Percentiles rank a stretch among this genome's conserved stretches.
These are phyloP conservation scores for Diospyros kaki DNA, from an alignment of 148 eudicot genomes.

Conservation along the genomic window DNA sequence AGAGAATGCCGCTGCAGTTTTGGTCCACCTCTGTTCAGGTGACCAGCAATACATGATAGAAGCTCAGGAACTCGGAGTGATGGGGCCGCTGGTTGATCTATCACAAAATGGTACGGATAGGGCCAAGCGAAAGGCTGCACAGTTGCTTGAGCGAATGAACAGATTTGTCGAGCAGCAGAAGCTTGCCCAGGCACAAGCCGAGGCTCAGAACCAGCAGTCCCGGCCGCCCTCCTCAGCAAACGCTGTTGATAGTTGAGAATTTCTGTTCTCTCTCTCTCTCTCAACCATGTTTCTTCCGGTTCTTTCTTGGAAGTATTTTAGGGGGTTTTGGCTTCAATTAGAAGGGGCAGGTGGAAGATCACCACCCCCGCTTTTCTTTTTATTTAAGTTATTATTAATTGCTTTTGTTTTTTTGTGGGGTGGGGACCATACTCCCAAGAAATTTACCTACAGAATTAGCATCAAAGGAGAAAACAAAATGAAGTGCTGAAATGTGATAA, in stretches of 20 bases:
- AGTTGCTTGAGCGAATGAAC: constrained; percentile 67
- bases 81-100: constrained; percentile 51
- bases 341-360: constrained; percentile 75
- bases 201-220: constrained; percentile 14
- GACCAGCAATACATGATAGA: constrained; percentile 52
- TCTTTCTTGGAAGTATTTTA: constrained; percentile 15
- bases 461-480: constrained; percentile 12
- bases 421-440: constrained; percentile 18
- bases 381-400: constrained; percentile 24
- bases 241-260: constrained; percentile 34
- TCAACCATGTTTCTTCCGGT: constrained; percentile 18
- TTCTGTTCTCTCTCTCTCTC: neutral
- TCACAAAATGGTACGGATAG: constrained; percentile 79
- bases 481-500: constrained; percentile 10
- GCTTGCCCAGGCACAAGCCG: constrained; percentile 45
- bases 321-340: constrained; percentile 20
- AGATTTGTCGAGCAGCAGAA: constrained; percentile 66
- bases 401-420: constrained; percentile 12
- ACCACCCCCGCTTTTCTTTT: constrained; percentile 20
- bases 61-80: constrained; percentile 65
- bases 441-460: constrained; percentile 8
- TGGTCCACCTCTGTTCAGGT: constrained; percentile 80
- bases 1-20: constrained; percentile 88
- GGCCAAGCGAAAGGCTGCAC: constrained; percentile 81
- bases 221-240: constrained; percentile 2